These are phyloP conservation scores for Endocladia muricata DNA, from an alignment of 31 red algal genomes.

Conservation along the genomic window DNA sequence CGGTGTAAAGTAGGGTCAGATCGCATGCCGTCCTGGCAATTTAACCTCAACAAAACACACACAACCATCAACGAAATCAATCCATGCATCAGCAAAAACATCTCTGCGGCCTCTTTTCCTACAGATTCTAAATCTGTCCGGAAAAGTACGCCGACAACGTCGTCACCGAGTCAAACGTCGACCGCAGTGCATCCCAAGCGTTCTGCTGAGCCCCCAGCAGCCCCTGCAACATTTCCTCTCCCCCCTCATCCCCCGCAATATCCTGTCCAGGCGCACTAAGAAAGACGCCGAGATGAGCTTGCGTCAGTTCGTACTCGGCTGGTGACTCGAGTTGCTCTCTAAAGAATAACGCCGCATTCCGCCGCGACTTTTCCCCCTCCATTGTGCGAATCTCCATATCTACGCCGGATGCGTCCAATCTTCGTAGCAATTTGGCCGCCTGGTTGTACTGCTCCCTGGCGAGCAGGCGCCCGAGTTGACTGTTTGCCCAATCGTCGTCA, in stretches of 20 bases:
- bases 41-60: no score
- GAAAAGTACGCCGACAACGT: slow-evolving; percentile 54
- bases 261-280: slow-evolving; percentile 50
- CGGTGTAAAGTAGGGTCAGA: no score
- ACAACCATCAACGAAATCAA: no score
- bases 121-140: slow-evolving; percentile 39
- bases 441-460: slow-evolving; percentile 17
- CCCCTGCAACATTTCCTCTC: slow-evolving; percentile 14
- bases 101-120: no score
- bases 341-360: slow-evolving; percentile 60
- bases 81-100: no score
- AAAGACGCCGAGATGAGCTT: slow-evolving; percentile 79
- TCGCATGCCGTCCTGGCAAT: no score
- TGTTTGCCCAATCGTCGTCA: slow-evolving; percentile 42
- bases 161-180: slow-evolving; percentile 48
- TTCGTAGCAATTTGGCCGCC: slow-evolving; percentile 34
- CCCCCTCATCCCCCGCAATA: slow-evolving; percentile 38
- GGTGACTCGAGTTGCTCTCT: slow-evolving; percentile 18
- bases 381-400: slow-evolving; percentile 71
- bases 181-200: slow-evolving; percentile 52
- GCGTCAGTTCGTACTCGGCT: slow-evolving; percentile 65
- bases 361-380: slow-evolving; percentile 36
- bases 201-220: slow-evolving; percentile 39
- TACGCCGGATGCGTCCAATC: slow-evolving; percentile 46
- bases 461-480: slow-evolving; percentile 32